These are phyloP conservation scores for Trichoderma gracile DNA, from an alignment of 2,329 filamentous ascomycete genomes.

Conservation along the genomic window DNA sequence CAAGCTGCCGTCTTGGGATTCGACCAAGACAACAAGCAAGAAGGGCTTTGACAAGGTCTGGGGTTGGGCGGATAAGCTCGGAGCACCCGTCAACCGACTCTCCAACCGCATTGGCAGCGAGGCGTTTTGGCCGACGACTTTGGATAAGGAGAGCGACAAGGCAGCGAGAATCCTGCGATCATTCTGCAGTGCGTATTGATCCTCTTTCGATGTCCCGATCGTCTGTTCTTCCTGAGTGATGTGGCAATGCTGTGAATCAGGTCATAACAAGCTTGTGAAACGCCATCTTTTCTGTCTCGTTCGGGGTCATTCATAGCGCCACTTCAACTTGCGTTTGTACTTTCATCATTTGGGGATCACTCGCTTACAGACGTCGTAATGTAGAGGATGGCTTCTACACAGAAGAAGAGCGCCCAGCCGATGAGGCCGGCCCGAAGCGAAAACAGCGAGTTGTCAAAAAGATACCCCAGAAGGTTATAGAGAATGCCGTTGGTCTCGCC, in stretches of 20 bases:
- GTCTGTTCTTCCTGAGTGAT: neutral
- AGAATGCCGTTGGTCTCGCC: slow-evolving; percentile 58
- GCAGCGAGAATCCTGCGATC: slow-evolving; percentile 71
- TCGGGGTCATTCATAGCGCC: too few species aligned
- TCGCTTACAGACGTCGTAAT: slow-evolving; percentile 28
- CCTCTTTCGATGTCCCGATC: neutral
- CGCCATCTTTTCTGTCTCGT: too few species aligned
- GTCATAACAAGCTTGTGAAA: too few species aligned
- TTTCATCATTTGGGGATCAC: neutral
- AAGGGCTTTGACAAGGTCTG: slow-evolving; percentile 75
- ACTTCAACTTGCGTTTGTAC: too few species aligned
- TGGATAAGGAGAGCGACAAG: slow-evolving; percentile 76
- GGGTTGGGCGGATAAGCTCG: slow-evolving; percentile 52
- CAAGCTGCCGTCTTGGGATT: slow-evolving; percentile 51
- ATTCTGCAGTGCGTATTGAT: slow-evolving; percentile 58
- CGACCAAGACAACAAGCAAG: slow-evolving; percentile 57
- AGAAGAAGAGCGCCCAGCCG: slow-evolving; percentile 37
- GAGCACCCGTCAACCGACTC: slow-evolving; percentile 67
- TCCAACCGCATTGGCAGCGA: slow-evolving; percentile 70
- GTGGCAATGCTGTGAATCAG: too few species aligned
- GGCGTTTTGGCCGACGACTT: slow-evolving; percentile 72
- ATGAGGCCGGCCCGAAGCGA: slow-evolving; percentile 39
- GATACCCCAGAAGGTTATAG: slow-evolving; percentile 50
- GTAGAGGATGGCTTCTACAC: slow-evolving; percentile 56
- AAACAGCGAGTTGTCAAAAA: slow-evolving; percentile 51